phyloP scores from a whole-genome alignment of 441 rosid genomes.

The Aquilaria agallochum region DNA sequence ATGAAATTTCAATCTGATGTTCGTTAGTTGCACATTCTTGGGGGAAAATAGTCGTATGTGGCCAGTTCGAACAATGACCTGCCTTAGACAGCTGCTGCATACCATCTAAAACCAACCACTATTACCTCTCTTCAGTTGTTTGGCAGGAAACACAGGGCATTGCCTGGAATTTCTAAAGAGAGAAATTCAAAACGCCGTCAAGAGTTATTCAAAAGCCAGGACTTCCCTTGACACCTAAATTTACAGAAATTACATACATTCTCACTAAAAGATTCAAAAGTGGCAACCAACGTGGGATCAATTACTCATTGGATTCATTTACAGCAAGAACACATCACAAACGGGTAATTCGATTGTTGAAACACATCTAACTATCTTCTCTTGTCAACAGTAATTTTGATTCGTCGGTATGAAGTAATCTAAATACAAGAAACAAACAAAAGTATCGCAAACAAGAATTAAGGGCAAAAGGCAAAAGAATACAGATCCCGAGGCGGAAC shows the following conservation, averaged over 20 bases:
- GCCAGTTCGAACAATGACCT: constrained; percentile 59
- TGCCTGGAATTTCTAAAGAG: too few species aligned
- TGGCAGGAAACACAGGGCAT: constrained; percentile 11
- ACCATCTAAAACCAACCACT: constrained; percentile 55
- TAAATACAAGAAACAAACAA: neutral
- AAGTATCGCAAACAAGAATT: constrained; percentile 7
- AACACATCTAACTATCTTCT: neutral
- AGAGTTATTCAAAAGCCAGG: too few species aligned
- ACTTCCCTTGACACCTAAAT: constrained; percentile 6
- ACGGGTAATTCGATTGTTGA: neutral
- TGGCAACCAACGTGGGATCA: too few species aligned
- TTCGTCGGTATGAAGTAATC: constrained; percentile 18
- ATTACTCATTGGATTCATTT: too few species aligned
- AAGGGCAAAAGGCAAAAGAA: constrained; percentile 12
- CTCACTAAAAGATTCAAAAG: neutral
- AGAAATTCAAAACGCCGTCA: too few species aligned
- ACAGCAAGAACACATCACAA: too few species aligned
- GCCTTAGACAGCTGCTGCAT: constrained; percentile 58
- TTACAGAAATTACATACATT: neutral
- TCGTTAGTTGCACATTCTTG: constrained; percentile 28
- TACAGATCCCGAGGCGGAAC: constrained; percentile 22
- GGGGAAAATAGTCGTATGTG: constrained; percentile 36
- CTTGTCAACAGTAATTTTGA: neutral
- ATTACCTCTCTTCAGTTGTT: constrained; percentile 29
- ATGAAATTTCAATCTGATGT: constrained; percentile 30